Conservation (phyloP, 805 yeast species). For the Metschnikowia drakensbergensis region DNA sequence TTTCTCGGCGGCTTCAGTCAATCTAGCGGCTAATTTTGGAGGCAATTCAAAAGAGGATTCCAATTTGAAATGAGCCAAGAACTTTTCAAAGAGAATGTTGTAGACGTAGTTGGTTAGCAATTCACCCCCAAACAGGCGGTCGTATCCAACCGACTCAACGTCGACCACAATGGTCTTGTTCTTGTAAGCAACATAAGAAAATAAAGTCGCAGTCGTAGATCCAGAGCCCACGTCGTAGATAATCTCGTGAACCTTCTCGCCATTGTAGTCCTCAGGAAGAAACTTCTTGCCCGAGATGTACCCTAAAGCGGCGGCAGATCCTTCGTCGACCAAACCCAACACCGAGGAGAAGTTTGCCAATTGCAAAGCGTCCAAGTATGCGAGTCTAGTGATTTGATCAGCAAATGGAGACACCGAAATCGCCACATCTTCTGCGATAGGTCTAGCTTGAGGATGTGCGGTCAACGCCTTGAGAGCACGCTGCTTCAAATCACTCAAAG, state of each 20-base stretch:
- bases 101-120: conserved; percentile 63
- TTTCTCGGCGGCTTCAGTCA: conserved; percentile 82
- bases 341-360: conserved; percentile 60
- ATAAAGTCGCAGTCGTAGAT: conserved; percentile 81
- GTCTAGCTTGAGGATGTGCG: conserved; percentile 43
- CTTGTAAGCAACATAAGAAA: conserved; percentile 51
- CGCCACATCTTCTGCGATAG: conserved; percentile 60
- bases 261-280: conserved; percentile 31
- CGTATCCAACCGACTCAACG: conserved; percentile 69
- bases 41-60: conserved; percentile 42
- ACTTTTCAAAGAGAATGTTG: conserved; percentile 55
- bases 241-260: conserved; percentile 52
- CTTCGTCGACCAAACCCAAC: conserved; percentile 78
- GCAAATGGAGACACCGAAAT: conserved; percentile 76
- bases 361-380: conserved; percentile 67
- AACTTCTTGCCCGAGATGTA: conserved; percentile 57
- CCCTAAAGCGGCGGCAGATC: conserved; percentile 84
- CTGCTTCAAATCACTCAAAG: conserved; percentile 55
- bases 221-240: conserved; percentile 94
- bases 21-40: conserved; percentile 58
- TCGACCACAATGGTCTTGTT: conserved; percentile 47
- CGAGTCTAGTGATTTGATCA: conserved; percentile 58
- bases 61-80: conserved; percentile 42
- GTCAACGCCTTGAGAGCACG: conserved; percentile 64
- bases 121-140: conserved; percentile 71